These are phyloP conservation scores for Hemisphaericaspora subhashii DNA, from an alignment of 1,139 yeast species.

Conservation along the genomic window DNA sequence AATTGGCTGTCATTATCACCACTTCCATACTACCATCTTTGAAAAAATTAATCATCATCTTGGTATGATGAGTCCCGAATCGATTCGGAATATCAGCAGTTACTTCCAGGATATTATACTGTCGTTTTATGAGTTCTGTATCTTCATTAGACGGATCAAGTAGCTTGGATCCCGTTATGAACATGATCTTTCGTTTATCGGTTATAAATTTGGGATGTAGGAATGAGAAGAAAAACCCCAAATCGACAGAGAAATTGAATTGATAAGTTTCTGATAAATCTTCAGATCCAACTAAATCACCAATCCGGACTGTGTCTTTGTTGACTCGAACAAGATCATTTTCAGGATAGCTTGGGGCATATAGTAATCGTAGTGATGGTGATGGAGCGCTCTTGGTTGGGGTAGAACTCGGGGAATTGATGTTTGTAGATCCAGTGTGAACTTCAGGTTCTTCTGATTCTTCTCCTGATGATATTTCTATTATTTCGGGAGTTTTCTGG, in stretches of 20 bases:
- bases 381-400: not conserved
- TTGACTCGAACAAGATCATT: slow-evolving; percentile 17
- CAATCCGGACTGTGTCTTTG: slow-evolving; percentile 25
- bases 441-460: not conserved
- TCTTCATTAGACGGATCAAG: slow-evolving; percentile 17
- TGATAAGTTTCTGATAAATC: slow-evolving; percentile 43
- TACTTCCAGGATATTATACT: slow-evolving; percentile 30
- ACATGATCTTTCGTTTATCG: slow-evolving; percentile 24
- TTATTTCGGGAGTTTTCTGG: slow-evolving; percentile 2
- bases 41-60: slow-evolving; percentile 61
- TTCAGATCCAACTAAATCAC: slow-evolving; percentile 30
- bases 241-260: slow-evolving; percentile 50
- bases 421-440: not conserved
- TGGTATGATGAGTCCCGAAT: slow-evolving; percentile 63
- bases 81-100: slow-evolving; percentile 32
- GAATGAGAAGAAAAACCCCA: slow-evolving; percentile 35
- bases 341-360: slow-evolving; percentile 25
- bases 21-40: slow-evolving; percentile 44
- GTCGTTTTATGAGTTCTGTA: slow-evolving; percentile 11
- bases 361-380: slow-evolving; percentile 27
- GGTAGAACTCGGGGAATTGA: not conserved
- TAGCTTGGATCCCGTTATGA: slow-evolving; percentile 31
- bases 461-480: slow-evolving; percentile 10
- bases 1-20: slow-evolving; percentile 60
- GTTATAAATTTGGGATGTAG: slow-evolving; percentile 28